Base-by-base conservation (phyloP, 805 yeast species). In the Wickerhamiella azyma region DNA sequence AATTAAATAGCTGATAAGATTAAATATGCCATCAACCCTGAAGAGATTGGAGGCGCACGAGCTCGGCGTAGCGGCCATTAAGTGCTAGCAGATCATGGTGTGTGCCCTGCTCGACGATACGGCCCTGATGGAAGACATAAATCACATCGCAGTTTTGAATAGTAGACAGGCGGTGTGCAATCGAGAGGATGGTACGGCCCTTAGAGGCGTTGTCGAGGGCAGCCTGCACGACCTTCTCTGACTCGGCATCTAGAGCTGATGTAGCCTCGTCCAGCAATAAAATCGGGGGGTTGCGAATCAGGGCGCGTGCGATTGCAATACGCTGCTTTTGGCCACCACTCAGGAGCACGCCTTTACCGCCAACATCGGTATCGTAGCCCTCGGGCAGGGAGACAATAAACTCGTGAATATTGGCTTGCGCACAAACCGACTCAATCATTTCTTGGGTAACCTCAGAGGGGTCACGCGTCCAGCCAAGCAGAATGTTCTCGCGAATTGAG, bases 161-260 rank as follows among this genome's bases (percentile, higher is more conserved):
- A 0, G 83, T 76, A 51, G 71, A 71, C 63, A 81, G 67, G 53
- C 89, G 66, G 62, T 81, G 89, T 5, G 89, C 89, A 62, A 81
- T 79, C 56, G 86, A 80, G 51, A 81, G 63, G 40, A 80, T 76
- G 1, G 88, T 80, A 55, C 86, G 76, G 28, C 75, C 66, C 11
- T 62, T 49, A 52, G 81, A 79, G 52, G 80, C 84, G 8, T 61
- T 63, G n/a, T 66, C 67, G 45, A 77, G 76, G 3, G 86, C 80
- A 8, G 62, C 50, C 59, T 81, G 88, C 46, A 81, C 79, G 56
- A 72, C 72, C 9, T 76, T 65, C 60, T 81, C 89, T 0, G 88
- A 80, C 55, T 72, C 76, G 59, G 66, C 66, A 54, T 72, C 77
- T 19, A 72, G 59, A 1, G 77, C 76, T 5, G 75, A 70, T 0